Evolutionary conservation across 2,329 filamentous ascomycete genomes (phyloP).

Genomic region (Aspergillus sclerotialis): DNA sequence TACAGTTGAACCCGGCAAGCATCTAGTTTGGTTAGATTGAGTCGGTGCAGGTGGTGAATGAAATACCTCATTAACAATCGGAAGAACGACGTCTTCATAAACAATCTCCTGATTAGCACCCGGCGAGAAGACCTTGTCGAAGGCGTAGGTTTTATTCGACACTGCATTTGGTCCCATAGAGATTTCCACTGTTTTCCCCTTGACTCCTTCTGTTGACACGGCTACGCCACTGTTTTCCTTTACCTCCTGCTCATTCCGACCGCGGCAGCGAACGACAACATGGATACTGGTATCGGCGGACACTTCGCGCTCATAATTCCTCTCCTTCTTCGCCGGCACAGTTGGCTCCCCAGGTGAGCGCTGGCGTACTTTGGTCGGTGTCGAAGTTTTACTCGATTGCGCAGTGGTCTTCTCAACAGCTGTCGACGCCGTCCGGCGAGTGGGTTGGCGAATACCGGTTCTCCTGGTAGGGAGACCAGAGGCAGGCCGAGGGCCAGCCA

Average conservation of each 20-base stretch:
- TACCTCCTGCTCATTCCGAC: constrained; percentile 86
- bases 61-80: constrained; percentile 81
- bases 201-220: constrained; percentile 78
- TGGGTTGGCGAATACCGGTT: constrained; percentile 44
- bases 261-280: constrained; percentile 90
- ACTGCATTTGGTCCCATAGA: constrained; percentile 89
- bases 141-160: constrained; percentile 93
- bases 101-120: constrained; percentile 91
- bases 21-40: constrained; percentile 52
- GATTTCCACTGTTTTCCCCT: constrained; percentile 74
- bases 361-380: constrained; percentile 30
- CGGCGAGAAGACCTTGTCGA: constrained; percentile 94
- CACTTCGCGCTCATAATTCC: constrained; percentile 66
- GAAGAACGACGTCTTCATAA: constrained; percentile 90
- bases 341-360: constrained; percentile 41
- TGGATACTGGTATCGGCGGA: constrained; percentile 92
- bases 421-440: constrained; percentile 47
- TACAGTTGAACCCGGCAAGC: constrained; percentile 91
- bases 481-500: constrained; percentile 50
- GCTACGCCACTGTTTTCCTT: constrained; percentile 93
- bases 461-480: constrained; percentile 43
- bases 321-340: constrained; percentile 67
- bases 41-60: neutral
- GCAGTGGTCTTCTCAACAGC: constrained; percentile 60
- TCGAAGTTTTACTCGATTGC: constrained; percentile 57